Conservation (phyloP, 2,329 filamentous ascomycete genomes). For the Fonsecaea monophora region DNA sequence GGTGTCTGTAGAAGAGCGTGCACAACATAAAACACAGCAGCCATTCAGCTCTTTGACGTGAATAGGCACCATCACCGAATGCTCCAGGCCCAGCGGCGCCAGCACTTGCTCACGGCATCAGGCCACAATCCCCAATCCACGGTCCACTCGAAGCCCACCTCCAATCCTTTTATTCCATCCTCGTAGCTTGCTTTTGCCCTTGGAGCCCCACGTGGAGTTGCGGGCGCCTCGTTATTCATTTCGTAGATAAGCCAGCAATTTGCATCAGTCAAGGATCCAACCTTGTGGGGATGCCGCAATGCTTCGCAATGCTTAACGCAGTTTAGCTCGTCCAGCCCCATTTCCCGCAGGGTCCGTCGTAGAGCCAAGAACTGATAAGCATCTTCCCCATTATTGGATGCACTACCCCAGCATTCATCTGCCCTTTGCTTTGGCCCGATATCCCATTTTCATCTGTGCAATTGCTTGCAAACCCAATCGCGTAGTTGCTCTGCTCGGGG, state of each 20-base stretch:
- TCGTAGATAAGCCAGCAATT: conserved; percentile 15
- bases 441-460: conserved; percentile 14
- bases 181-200: neutral
- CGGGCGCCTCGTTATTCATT: conserved; percentile 7
- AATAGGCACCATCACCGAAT: neutral
- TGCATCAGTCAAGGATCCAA: neutral
- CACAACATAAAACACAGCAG: neutral
- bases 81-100: neutral
- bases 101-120: neutral
- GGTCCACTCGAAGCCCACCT: neutral
- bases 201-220: conserved; percentile 15
- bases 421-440: neutral
- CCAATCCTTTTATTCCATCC: neutral
- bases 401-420: conserved; percentile 19
- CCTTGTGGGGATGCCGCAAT: conserved; percentile 8
- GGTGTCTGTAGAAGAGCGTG: neutral
- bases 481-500: conserved; percentile 6
- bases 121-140: too few species aligned
- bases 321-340: conserved; percentile 24
- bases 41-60: neutral
- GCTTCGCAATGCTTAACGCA: conserved; percentile 28
- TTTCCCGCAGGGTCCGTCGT: neutral
- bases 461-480: conserved; percentile 27
- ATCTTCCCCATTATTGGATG: conserved; percentile 32
- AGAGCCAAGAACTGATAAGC: conserved; percentile 36